Conservation (phyloP, 2,329 filamentous ascomycete genomes). For the Claviceps cyperi region DNA sequence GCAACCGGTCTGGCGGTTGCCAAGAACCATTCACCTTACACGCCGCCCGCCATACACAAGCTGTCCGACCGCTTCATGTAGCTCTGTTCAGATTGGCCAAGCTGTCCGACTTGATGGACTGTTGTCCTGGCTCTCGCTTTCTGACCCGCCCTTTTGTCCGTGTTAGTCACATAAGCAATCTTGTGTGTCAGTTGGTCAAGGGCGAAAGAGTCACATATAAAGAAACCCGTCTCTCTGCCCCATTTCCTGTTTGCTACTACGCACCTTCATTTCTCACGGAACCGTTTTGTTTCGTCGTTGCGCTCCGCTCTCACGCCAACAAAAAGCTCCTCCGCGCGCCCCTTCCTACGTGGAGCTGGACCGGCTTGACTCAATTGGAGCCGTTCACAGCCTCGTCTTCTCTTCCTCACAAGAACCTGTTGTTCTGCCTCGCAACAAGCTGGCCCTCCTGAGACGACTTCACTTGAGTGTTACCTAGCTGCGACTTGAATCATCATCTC, state of each 20-base stretch:
- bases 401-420: not conserved
- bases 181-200: not conserved
- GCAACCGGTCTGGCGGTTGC: not conserved
- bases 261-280: not conserved
- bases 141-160: conserved; percentile 1
- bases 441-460: not conserved
- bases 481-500: not conserved
- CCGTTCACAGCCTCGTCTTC: not conserved
- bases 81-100: not conserved
- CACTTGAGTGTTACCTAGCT: not conserved
- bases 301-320: not conserved
- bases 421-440: not conserved
- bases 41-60: not conserved
- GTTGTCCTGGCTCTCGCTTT: not conserved
- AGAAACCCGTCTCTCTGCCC: not conserved
- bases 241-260: not conserved
- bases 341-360: not conserved
- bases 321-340: not conserved
- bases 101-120: not conserved
- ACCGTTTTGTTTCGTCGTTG: not conserved
- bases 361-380: not conserved
- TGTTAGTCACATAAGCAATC: not conserved
- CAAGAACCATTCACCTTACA: not conserved
- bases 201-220: not conserved
- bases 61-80: not conserved